Evolutionary conservation across 208 protist genomes (phyloP).

Genomic region (Phytomonas sp.): DNA sequence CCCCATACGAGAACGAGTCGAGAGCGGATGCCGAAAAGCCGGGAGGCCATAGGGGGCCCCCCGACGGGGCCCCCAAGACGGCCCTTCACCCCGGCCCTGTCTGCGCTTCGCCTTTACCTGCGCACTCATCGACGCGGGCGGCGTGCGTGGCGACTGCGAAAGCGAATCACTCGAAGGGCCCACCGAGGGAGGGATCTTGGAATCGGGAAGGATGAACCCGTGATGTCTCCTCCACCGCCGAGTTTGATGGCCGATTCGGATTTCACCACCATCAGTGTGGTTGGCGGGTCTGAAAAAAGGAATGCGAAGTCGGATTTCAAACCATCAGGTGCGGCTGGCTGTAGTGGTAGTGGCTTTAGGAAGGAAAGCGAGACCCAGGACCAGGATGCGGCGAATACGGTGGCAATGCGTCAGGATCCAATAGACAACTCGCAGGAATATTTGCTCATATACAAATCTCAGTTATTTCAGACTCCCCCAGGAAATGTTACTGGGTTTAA

Average conservation of each 20-base stretch:
- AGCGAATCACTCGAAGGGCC: neutral
- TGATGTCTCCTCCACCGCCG: neutral
- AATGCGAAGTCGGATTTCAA: neutral
- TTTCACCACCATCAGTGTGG: neutral
- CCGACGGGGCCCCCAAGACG: too few species aligned
- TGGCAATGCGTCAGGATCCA: too few species aligned
- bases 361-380: neutral
- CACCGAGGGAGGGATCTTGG: neutral
- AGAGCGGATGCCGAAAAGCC: neutral
- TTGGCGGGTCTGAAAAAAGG: neutral
- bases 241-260: neutral
- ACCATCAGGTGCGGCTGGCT: neutral
- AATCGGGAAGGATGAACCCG: neutral
- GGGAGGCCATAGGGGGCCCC: neutral
- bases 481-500: neutral
- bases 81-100: neutral
- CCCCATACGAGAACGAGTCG: neutral
- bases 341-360: neutral
- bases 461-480: neutral
- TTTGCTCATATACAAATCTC: neutral
- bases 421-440: neutral
- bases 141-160: neutral
- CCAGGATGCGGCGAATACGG: too few species aligned
- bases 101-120: neutral
- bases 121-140: too few species aligned